phyloP scores from a whole-genome alignment of 495 filamentous ascomycete genomes.

The Penicillium canescens region DNA sequence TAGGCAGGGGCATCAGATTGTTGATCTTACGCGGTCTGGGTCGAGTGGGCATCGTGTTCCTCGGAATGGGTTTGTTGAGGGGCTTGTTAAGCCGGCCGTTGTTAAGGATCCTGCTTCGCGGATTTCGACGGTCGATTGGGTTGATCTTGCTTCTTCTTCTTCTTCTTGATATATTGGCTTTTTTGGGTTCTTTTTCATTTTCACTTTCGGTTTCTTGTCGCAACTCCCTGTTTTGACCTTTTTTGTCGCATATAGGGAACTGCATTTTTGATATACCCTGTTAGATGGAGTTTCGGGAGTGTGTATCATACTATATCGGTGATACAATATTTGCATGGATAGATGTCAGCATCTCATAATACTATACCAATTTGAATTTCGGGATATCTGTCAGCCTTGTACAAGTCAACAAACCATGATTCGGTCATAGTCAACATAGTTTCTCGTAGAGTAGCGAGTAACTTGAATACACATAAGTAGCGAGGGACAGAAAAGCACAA shows the following conservation, averaged over 20 bases:
- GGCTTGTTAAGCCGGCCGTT: slow-evolving; percentile 39
- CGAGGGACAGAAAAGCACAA: no score
- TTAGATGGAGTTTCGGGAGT: slow-evolving; percentile 12
- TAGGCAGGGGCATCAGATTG: slow-evolving; percentile 45
- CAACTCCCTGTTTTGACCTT: slow-evolving; percentile 1
- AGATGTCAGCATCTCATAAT: not conserved
- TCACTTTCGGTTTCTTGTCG: slow-evolving; percentile 2
- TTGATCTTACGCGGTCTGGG: slow-evolving; percentile 46
- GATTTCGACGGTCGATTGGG: slow-evolving; percentile 36
- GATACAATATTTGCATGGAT: not conserved
- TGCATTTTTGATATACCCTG: slow-evolving; percentile 19
- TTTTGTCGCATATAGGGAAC: slow-evolving; percentile 1
- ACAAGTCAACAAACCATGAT: not conserved
- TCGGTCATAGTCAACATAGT: no score
- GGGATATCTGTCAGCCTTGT: not conserved
- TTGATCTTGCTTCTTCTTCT: slow-evolving; percentile 17
- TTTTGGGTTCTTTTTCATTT: slow-evolving; percentile 5
- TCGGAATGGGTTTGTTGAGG: slow-evolving; percentile 46
- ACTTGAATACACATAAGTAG: no score
- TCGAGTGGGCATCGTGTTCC: slow-evolving; percentile 41
- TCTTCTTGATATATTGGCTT: slow-evolving; percentile 7
- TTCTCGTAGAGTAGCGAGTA: no score
- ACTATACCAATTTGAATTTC: not conserved
- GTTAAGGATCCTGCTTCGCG: slow-evolving; percentile 43
- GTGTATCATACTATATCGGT: slow-evolving; percentile 5